Base-by-base conservation (phyloP, 441 rosid species). In the Theobroma grandiflorum region DNA sequence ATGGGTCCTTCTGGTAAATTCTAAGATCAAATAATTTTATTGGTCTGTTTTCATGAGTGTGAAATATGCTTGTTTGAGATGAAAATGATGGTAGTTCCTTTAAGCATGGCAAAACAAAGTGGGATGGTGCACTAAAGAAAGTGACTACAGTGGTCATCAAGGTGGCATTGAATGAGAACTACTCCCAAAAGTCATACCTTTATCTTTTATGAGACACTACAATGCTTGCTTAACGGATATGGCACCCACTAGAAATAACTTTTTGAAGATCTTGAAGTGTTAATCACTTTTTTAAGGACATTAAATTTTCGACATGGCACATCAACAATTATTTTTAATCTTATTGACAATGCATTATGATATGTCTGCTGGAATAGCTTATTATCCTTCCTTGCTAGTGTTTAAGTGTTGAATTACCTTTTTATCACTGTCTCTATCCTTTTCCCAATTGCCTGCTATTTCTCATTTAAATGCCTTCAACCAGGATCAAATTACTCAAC, bases 1-100 rank as follows among this genome's bases (percentile, higher is more conserved):
- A 78, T 80, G 80, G 95, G 97, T 53, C 98, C 98, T 88, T 87
- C 97, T 84, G 99, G 99, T 97, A 92, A 62, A 37, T 79, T 75
- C 69, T 78, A 18, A 12, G 66, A 74, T 72, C 77, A 75, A 53
- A 50, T 55, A 65, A 31, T 74, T 20, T 8, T 12, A 33, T 43
- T 52, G 38, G 59, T 53, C 37, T 71, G 64, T 75, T 11, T 74
- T 57, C 22, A 40, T 77, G 22, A 63, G 42, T 64, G 78, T 64
- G 69, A 45, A 47, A 49, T 31, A 15, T 75, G 57, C n/a, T 77
- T 58, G 37, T 73, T 47, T 79, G 53, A 55, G 64, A 38, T 57
- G 81, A 85, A 77, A 82, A 61, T 3, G 75, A 80, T 64, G 75
- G 81, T 69, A 82, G 79, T 68, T 11, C 18, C 74, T 72, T 78